Evolutionary conservation across 2,329 filamentous ascomycete species (phyloP).

Genomic region (Trichoderma sp.): DNA sequence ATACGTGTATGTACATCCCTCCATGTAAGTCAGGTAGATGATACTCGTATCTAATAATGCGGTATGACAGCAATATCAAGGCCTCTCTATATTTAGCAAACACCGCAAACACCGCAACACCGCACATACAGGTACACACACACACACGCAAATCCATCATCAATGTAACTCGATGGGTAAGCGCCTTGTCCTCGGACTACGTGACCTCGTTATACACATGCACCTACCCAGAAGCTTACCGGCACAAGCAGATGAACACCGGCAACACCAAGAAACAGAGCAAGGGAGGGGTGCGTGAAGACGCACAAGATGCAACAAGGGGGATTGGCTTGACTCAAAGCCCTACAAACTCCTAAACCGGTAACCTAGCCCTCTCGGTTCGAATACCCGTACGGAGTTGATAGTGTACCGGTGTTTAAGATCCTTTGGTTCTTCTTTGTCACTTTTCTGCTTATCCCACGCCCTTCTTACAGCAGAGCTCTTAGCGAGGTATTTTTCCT

Average conservation of each 20-base stretch:
- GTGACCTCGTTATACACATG: not conserved
- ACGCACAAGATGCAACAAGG: not conserved
- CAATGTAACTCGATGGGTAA: not conserved
- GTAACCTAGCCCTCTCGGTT: not conserved
- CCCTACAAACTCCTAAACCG: not conserved
- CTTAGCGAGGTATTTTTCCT: not conserved
- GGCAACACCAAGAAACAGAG: not conserved
- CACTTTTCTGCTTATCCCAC: too few species aligned
- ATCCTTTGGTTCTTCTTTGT: not conserved
- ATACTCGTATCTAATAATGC: not conserved
- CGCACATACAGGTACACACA: too few species aligned
- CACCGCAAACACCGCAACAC: not conserved
- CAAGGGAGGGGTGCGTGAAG: not conserved
- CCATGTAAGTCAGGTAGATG: too few species aligned
- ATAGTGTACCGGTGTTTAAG: too few species aligned
- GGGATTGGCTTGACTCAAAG: not conserved
- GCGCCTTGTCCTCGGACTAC: not conserved
- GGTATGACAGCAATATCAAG: not conserved
- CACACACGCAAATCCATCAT: not conserved
- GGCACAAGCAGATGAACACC: not conserved
- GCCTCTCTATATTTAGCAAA: not conserved
- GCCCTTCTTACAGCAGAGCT: too few species aligned
- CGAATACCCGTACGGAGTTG: not conserved
- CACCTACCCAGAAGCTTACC: not conserved
- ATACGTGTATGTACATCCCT: too few species aligned